Evolutionary conservation across 2,329 filamentous ascomycete species (phyloP).

Genomic region (Cyphellophora europaea): DNA sequence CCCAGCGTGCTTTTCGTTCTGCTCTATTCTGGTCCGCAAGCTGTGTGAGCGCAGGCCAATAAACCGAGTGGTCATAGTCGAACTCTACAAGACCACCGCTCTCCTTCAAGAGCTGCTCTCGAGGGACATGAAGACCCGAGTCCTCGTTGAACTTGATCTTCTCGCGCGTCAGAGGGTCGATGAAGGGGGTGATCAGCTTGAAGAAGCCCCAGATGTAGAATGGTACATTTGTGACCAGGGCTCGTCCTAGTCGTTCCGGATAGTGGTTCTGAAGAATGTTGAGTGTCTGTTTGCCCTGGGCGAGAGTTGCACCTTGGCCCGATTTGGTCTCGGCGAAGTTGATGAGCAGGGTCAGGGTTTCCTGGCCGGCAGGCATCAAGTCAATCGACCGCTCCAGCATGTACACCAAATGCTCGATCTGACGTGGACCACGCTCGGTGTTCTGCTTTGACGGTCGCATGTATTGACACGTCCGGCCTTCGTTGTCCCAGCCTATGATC

Average conservation of each 20-base stretch:
- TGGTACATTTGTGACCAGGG: constrained; percentile 84
- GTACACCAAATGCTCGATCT: constrained; percentile 89
- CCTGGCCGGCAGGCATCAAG: constrained; percentile 76
- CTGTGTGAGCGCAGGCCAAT: constrained; percentile 79
- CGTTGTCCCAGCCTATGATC: constrained; percentile 75
- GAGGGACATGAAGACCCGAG: constrained; percentile 69
- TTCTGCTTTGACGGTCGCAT: constrained; percentile 86
- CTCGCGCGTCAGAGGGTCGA: constrained; percentile 84
- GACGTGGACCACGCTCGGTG: constrained; percentile 73
- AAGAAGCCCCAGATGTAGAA: constrained; percentile 92
- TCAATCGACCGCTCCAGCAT: constrained; percentile 90
- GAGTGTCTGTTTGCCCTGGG: constrained; percentile 72
- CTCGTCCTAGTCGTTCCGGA: constrained; percentile 80
- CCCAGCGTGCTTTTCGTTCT: constrained; percentile 62
- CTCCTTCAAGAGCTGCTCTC: constrained; percentile 70
- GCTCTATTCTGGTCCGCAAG: constrained; percentile 58
- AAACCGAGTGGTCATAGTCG: constrained; percentile 76
- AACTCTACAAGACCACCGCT: constrained; percentile 77
- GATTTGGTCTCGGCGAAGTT: constrained; percentile 78
- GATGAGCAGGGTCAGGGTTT: constrained; percentile 77
- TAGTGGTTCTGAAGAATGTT: constrained; percentile 92
- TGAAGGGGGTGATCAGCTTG: constrained; percentile 91
- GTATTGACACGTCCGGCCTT: constrained; percentile 81
- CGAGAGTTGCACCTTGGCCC: constrained; percentile 66
- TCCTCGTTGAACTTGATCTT: constrained; percentile 99